These are phyloP conservation scores for Astrothelium subdiscretum DNA, from an alignment of 495 filamentous ascomycete genomes.

Conservation along the genomic window DNA sequence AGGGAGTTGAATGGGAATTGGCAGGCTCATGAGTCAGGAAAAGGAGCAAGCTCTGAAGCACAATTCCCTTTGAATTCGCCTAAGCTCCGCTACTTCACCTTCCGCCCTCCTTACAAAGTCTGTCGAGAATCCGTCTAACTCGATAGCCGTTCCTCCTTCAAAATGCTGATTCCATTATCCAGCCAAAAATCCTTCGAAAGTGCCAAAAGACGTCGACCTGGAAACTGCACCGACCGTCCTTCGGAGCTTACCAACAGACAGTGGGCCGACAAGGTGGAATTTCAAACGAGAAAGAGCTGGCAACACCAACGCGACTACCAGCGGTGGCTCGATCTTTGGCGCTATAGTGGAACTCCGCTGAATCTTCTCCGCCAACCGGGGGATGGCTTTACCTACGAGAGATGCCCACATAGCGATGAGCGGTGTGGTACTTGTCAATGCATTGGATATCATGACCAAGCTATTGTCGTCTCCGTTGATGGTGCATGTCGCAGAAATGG, in stretches of 20 bases:
- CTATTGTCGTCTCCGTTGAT: constrained; percentile 3
- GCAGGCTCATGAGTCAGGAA: no score
- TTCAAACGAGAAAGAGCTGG: not conserved
- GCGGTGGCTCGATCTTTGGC: not conserved
- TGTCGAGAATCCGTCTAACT: no score
- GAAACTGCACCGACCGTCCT: not conserved
- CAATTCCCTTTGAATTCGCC: no score
- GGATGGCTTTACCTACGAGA: not conserved
- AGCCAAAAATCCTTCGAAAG: not conserved
- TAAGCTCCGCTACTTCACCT: no score
- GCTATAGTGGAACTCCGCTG: not conserved
- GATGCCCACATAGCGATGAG: not conserved
- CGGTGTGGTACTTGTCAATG: not conserved
- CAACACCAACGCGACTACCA: not conserved
- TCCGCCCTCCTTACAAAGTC: no score
- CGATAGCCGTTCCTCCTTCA: no score
- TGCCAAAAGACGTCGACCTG: not conserved
- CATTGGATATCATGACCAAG: not conserved
- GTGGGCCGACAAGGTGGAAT: not conserved
- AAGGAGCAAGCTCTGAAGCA: no score
- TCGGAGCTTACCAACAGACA: not conserved
- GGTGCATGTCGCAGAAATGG: constrained; percentile 5
- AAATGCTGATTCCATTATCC: no score
- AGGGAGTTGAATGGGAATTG: no score
- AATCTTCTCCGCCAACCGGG: not conserved